Conservation (phyloP, 805 yeast genomes). For the Suhomyces xylopsoci region DNA sequence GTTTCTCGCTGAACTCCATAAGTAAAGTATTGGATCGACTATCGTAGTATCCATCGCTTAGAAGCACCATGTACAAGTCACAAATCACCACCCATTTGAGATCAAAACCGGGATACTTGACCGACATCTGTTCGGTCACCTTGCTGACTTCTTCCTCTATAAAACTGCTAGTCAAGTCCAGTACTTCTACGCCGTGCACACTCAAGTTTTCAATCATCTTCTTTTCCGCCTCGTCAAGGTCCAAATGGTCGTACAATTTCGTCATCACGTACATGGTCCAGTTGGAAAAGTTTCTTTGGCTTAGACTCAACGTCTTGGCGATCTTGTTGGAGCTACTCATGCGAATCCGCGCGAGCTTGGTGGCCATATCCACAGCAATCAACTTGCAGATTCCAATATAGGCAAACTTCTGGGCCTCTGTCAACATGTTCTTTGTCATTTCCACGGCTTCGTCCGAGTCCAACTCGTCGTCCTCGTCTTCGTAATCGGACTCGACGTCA, state of each 20-base stretch:
- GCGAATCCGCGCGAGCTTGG: constrained; percentile 62
- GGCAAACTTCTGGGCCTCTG: constrained; percentile 85
- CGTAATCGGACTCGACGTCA: constrained; percentile 26
- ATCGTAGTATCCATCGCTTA: constrained; percentile 86
- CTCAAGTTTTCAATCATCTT: constrained; percentile 84
- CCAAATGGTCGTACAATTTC: constrained; percentile 76
- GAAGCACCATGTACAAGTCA: constrained; percentile 75
- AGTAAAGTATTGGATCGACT: constrained; percentile 83
- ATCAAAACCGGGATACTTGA: constrained; percentile 41
- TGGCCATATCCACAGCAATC: constrained; percentile 75
- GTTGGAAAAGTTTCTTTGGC: constrained; percentile 75
- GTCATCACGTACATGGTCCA: constrained; percentile 79
- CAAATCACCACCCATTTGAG: constrained; percentile 92
- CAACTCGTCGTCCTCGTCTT: constrained; percentile 36
- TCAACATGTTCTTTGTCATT: constrained; percentile 75
- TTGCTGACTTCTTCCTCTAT: constrained; percentile 15
- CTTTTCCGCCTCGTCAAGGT: constrained; percentile 71
- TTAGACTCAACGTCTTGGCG: constrained; percentile 56
- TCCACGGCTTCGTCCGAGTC: constrained; percentile 65
- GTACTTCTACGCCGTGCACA: constrained; percentile 73
- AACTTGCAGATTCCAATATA: constrained; percentile 83
- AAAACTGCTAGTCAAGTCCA: constrained; percentile 67
- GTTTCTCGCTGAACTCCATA: constrained; percentile 57
- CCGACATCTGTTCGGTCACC: constrained; percentile 4
- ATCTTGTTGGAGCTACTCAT: constrained; percentile 50